Conservation (phyloP, 768 basidiomycete genomes). For the Leccinum disarticulatum region DNA sequence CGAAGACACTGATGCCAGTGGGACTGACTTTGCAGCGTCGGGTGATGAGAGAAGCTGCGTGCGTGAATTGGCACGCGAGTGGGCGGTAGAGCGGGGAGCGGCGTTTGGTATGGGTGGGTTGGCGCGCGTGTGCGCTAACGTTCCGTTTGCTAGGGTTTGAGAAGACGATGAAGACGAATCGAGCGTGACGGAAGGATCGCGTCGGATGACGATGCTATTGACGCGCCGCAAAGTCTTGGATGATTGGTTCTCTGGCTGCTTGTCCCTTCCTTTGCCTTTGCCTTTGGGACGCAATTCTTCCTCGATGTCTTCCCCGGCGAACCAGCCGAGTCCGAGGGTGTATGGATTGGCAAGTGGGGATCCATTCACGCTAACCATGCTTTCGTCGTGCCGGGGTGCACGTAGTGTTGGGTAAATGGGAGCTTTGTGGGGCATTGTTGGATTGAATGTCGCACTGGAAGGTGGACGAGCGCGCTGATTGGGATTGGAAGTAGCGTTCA, state of each 20-base stretch:
- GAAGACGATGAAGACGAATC: slow-evolving; percentile 32
- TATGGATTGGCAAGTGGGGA: slow-evolving; percentile 82
- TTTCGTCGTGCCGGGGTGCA: slow-evolving; percentile 71
- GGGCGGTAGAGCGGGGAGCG: background rate
- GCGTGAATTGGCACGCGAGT: slow-evolving; percentile 47
- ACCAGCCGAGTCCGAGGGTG: slow-evolving; percentile 62
- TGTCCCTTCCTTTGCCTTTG: slow-evolving; percentile 26
- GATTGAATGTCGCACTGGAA: slow-evolving; percentile 71
- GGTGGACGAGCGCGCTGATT: slow-evolving; percentile 43
- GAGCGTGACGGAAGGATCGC: slow-evolving; percentile 51
- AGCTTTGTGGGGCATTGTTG: slow-evolving; percentile 47
- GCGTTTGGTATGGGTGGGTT: background rate
- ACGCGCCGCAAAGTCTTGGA: slow-evolving; percentile 38
- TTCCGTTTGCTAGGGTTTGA: slow-evolving; percentile 18
- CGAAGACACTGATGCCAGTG: slow-evolving; percentile 1
- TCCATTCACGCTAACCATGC: slow-evolving; percentile 78
- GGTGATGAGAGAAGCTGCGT: slow-evolving; percentile 17
- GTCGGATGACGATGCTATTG: slow-evolving; percentile 61
- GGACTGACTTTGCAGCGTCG: background rate
- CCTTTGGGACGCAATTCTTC: slow-evolving; percentile 15
- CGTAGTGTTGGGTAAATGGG: slow-evolving; percentile 51
- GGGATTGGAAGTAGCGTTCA: background rate
- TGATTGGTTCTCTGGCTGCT: slow-evolving; percentile 13
- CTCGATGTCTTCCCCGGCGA: slow-evolving; percentile 38
- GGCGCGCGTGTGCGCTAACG: slow-evolving; percentile 17